These are phyloP conservation scores for Leucocoprinus birnbaumii DNA, from an alignment of 768 basidiomycete genomes.

Conservation along the genomic window DNA sequence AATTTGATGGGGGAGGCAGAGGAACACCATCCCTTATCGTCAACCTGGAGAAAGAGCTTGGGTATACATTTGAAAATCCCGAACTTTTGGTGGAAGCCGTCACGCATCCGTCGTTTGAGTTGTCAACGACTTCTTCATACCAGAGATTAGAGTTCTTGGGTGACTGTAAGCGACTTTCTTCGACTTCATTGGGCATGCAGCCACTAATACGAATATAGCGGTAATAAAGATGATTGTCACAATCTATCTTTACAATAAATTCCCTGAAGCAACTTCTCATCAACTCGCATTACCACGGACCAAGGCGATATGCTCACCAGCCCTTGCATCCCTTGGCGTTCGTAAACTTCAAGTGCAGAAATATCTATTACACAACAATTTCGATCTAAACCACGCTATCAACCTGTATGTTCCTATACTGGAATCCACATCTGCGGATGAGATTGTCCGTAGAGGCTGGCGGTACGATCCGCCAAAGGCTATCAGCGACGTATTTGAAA, in stretches of 20 bases:
- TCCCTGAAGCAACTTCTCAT: conserved; percentile 69
- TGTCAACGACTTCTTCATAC: conserved; percentile 57
- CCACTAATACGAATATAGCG: conserved; percentile 36
- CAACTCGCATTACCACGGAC: conserved; percentile 71
- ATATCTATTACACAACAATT: conserved; percentile 63
- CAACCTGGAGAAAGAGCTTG: conserved; percentile 58
- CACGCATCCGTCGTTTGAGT: conserved; percentile 80
- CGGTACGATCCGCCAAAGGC: conserved; percentile 84
- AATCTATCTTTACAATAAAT: conserved; percentile 67
- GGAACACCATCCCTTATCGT: conserved; percentile 45
- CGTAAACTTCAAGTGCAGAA: conserved; percentile 66
- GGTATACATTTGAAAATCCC: conserved; percentile 67
- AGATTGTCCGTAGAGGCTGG: conserved; percentile 73
- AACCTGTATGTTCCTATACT: conserved; percentile 58
- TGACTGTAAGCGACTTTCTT: conserved; percentile 57
- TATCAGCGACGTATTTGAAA: conserved; percentile 82
- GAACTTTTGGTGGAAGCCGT: conserved; percentile 71
- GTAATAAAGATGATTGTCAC: conserved; percentile 71
- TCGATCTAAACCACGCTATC: conserved; percentile 66
- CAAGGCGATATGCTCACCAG: conserved; percentile 70
- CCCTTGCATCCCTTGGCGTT: conserved; percentile 69
- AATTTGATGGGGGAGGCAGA: conserved; percentile 23
- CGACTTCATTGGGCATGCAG: not conserved
- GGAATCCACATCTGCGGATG: conserved; percentile 47
- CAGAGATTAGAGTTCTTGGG: conserved; percentile 89